These are phyloP conservation scores for Nicotiana knightiana DNA, from an alignment of 257 asterid species.

Conservation along the genomic window DNA sequence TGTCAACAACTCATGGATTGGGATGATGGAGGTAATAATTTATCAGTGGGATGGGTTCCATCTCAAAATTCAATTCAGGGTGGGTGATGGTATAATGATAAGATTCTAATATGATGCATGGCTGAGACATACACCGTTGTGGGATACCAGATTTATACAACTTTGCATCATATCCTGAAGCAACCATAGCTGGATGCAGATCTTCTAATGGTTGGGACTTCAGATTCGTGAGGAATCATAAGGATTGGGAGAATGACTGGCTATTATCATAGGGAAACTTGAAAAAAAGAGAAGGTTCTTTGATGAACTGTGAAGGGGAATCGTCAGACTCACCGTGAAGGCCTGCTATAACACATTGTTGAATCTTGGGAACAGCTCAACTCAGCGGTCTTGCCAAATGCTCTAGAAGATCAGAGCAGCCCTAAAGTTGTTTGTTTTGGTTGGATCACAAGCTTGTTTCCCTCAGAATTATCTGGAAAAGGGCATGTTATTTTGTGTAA, in stretches of 20 bases:
- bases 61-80: background rate
- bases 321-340: background rate
- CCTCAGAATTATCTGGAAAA: background rate
- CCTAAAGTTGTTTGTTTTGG: background rate
- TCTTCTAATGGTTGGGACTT: background rate
- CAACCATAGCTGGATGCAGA: background rate
- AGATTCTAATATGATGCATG: background rate
- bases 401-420: background rate
- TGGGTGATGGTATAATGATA: background rate
- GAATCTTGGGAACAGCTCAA: background rate
- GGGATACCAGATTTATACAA: background rate
- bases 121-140: background rate
- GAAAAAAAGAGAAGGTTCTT: background rate
- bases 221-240: background rate
- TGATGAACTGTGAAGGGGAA: background rate
- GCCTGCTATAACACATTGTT: slow-evolving; percentile 1
- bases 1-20: background rate
- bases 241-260: background rate
- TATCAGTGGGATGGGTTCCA: background rate
- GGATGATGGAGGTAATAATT: background rate
- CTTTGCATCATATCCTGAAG: background rate
- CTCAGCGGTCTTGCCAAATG: background rate
- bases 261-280: background rate
- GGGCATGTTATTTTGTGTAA: background rate
- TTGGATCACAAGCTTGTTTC: background rate